A percentile compares a stretch with the other conserved stretches of the same genome.
Evolutionary conservation across 192 early-diverging fungal genomes (phyloP).

Genomic region (Coemansia sp.): DNA sequence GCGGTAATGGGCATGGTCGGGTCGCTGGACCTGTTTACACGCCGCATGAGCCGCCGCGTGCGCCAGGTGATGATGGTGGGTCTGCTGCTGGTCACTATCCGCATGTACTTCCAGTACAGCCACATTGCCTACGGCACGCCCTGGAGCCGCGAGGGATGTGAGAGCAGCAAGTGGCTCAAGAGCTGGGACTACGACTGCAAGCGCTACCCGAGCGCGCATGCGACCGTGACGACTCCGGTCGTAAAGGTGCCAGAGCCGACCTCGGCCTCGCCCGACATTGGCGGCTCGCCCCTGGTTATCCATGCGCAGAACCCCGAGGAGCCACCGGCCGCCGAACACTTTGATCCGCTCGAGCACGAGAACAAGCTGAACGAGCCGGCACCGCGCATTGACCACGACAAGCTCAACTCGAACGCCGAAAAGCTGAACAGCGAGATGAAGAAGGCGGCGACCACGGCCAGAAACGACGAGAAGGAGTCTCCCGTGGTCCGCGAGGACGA

Average conservation of each 20-base stretch:
- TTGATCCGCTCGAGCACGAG: constrained; percentile 50
- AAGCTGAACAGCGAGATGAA: constrained; percentile 26
- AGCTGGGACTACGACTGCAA: constrained; percentile 85
- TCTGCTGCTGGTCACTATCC: constrained; percentile 53
- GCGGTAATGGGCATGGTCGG: constrained; percentile 68
- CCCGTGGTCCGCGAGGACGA: constrained; percentile 13
- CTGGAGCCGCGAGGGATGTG: constrained; percentile 73
- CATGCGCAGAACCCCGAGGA: constrained; percentile 16
- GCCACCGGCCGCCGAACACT: constrained; percentile 43
- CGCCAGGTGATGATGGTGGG: constrained; percentile 54
- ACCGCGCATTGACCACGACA: constrained; percentile 47
- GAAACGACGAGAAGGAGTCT: not conserved
- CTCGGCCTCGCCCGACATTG: constrained; percentile 3
- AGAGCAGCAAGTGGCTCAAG: constrained; percentile 69
- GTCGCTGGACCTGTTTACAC: constrained; percentile 69
- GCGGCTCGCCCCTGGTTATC: constrained; percentile 5
- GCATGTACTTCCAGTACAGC: constrained; percentile 68
- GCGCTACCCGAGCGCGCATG: constrained; percentile 24
- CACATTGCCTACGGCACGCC: constrained; percentile 80
- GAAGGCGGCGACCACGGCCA: constrained; percentile 32
- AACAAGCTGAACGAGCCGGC: constrained; percentile 52
- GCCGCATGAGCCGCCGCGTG: constrained; percentile 53
- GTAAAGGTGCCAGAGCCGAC: constrained; percentile 16
- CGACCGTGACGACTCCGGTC: not conserved
- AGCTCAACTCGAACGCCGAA: constrained; percentile 35